Evolutionary conservation across 345 rosid genomes (phyloP), one percentile per base, ranked within the genome.

Genomic region (Cardamine occulta): DNA sequence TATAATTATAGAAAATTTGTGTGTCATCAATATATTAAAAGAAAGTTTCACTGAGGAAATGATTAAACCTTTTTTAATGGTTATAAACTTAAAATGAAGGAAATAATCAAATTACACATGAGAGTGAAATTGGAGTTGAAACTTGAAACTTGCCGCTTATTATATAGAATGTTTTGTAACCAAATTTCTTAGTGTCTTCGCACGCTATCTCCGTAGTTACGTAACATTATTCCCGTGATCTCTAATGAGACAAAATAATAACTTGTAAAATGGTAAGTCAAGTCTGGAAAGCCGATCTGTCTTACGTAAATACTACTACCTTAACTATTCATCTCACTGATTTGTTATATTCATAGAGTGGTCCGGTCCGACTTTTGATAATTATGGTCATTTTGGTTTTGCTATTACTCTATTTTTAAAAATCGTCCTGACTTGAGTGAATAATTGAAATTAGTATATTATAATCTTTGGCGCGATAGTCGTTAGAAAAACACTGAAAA

Each of bases 321-420:
- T 45, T 47, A 74, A 23, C 49, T 4, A 15, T 44, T 56, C 4
- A 56, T 45, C 28, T 47, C 47, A 63, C 39, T 14, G 17, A 40
- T 18, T 73, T 26, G 32, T 52, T 28, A 26, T 53, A 8, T 73
- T 12, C n/a, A 26, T 18, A 45, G 44, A 48, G 31, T 48, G 67
- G 73, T 26, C 73, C 42, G 67, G 73, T 26, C 73, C 42, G 53
- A 58, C 67, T 59, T 48, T 58, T 26, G 18, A 59, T 49, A 28
- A 49, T 9, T 21, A 45, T 21, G 17, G n/a, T 21, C n/a, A 11
- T 21, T 48, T 10, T 23, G 29, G 21, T 64, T 29, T 23, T 37
- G 11, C 13, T 29, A 8, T 12, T 54, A 42, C 11, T 15, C 23
- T 28, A 18, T 14, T 48, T 19, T 10, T 34, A 11, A 12, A 19